Conservation (phyloP, 2,329 filamentous ascomycete species). For the Albophoma yamanashiensis region DNA sequence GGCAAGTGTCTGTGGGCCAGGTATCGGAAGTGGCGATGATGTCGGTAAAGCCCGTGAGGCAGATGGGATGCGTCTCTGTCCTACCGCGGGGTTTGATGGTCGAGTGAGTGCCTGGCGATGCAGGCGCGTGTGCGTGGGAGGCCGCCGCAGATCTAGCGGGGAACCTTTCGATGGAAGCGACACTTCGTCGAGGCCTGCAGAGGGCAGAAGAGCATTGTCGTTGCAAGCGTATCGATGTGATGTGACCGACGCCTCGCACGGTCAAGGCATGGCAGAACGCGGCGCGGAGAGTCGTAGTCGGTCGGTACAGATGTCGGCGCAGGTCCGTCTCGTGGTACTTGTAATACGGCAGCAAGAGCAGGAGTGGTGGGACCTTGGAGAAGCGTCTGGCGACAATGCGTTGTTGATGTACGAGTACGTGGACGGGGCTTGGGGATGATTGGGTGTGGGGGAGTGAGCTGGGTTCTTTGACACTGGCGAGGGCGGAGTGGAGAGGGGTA, state of each 20-base stretch:
- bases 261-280: not conserved
- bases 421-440: not conserved
- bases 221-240: not conserved
- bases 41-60: not conserved
- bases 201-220: slow-evolving; percentile 3
- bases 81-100: too few species aligned
- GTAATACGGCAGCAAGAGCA: not conserved
- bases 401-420: not conserved
- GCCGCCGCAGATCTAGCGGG: not conserved
- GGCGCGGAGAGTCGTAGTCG: not conserved
- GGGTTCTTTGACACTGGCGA: not conserved
- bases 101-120: not conserved
- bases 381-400: not conserved
- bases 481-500: not conserved
- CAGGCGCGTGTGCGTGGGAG: not conserved
- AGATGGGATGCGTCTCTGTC: not conserved
- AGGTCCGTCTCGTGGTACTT: not conserved
- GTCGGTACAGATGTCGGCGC: not conserved
- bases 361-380: not conserved
- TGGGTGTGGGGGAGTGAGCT: not conserved
- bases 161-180: slow-evolving; percentile 1
- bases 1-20: not conserved
- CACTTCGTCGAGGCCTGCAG: slow-evolving; percentile 1
- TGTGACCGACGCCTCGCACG: not conserved
- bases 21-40: not conserved